Evolutionary conservation across 495 filamentous ascomycete genomes (phyloP).

Genomic region (Hypomontagnella submonticulosa): DNA sequence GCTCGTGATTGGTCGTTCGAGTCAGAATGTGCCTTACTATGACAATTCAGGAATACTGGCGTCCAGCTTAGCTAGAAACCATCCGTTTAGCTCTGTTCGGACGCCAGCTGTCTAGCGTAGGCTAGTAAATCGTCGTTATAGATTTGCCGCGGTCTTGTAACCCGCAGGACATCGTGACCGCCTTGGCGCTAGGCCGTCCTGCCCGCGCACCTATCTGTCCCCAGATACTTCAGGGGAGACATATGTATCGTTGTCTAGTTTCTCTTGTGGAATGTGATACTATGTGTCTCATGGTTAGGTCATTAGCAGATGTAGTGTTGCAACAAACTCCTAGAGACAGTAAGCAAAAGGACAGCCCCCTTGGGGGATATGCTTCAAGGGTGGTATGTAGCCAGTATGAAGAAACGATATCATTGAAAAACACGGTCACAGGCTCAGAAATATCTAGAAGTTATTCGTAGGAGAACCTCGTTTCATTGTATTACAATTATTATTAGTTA

Average conservation of each 20-base stretch:
- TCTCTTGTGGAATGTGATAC: neutral
- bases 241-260: neutral
- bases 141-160: slow-evolving; percentile 8
- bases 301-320: slow-evolving; percentile 1
- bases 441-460: slow-evolving; percentile 11
- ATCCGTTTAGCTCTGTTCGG: slow-evolving; percentile 7
- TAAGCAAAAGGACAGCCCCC: slow-evolving; percentile 30
- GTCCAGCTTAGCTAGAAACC: slow-evolving; percentile 18
- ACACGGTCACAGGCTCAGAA: too few relatives aligned
- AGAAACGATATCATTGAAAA: too few relatives aligned
- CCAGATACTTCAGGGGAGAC: neutral
- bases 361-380: neutral
- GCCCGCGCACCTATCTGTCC: slow-evolving; percentile 1
- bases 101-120: too few relatives aligned
- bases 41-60: slow-evolving; percentile 21
- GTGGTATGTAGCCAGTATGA: too few relatives aligned
- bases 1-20: slow-evolving; percentile 27
- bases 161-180: neutral
- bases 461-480: slow-evolving; percentile 34
- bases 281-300: too few relatives aligned
- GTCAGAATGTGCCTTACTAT: slow-evolving; percentile 18
- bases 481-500: slow-evolving; percentile 50
- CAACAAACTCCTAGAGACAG: slow-evolving; percentile 18
- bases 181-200: slow-evolving; percentile 4
- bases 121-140: too few relatives aligned